Evolutionary conservation across 1,284 basidiomycete genomes (phyloP), one percentile per base, ranked within the genome.

Genomic region (Wolfiporia cocos): DNA sequence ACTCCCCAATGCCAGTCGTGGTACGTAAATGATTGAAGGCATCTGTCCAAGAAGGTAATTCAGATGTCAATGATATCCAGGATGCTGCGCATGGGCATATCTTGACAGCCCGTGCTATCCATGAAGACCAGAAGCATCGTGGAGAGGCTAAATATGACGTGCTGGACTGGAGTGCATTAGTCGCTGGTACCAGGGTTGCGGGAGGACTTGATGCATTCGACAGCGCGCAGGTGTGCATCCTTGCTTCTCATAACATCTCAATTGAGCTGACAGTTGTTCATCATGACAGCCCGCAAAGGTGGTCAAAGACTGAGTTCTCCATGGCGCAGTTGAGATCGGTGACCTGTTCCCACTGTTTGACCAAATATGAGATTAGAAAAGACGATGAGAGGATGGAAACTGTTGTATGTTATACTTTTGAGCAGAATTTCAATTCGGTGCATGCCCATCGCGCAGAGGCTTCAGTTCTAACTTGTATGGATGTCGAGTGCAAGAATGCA

Each of bases 1-100:
- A 90, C 51, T 77, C 84, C 10, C 90, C 89, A 0, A 82, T 92
- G 78, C 91, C 91, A 9, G 71, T 73, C 15, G 72, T 92, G 49
- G 61, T 62, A 44, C 11, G 53, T 51, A n/a, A 22, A 30, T 35
- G 17, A 24, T 26, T 11, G 22, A 41, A 2, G 2, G 10, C 12
- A 14, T 22, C n/a, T 46, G 22, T 36, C 11, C 11, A 17, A 9
- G 17, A 15, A 14, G 15, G 15, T 9, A 12, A 3, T 28, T 26
- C 32, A 20, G 19, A 38, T n/a, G 15, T 7, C 6, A 15, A n/a
- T 14, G 15, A 21, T 18, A 12, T 18, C 23, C 34, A 62, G 60
- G 87, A 93, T 56, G 69, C 80, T 35, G 84, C 82, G 18, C 78
- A 87, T 53, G 81, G 86, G 51, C 85, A 89, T 54, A 69, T 93